Base-by-base conservation (phyloP, 805 yeast genomes). In the Sugiyamaella mastotermitis region DNA sequence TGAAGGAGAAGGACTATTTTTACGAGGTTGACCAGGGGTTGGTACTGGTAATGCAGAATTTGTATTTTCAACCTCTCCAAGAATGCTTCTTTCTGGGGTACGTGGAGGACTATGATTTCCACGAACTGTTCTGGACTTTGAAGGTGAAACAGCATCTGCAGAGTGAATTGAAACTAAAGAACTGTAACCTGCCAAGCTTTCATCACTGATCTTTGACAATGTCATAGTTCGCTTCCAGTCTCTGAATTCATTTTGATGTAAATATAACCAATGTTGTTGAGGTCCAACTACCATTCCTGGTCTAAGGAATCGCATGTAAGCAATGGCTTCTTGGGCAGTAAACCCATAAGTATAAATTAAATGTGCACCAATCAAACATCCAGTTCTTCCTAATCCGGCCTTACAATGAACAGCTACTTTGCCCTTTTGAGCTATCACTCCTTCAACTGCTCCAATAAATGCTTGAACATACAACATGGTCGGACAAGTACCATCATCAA, bases 231-330 rank as follows among this genome's bases (percentile, higher is more conserved):
- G 84, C 59, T 86, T 75, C 97, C 98, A 92, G 53, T 87, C 96
- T 53, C 97, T 73, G 61, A 92, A 92, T 50, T 88, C 96, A 60
- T 86, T 80, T 61, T 92, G 98, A 58, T 92, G 96, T 47, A 92
- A 71, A 56, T 92, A 92, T 42, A 92, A 70, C 98, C 98, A 92
- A 65, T 92, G 98, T 59, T 92, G 98, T 61, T 92, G 98, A 2
- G 98, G 98, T 0, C 98, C 98, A 21, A 92, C 98, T n/a, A 92
- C 97, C 98, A 92, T 92, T 29, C 98, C 98, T 0, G 98, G 98
- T 50, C 98, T 76, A 46, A 92, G 72, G 75, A 92, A 83, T 59
- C 98, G 74, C 90, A 92, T 83, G 57, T 87, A 92, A 1, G 90
- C 95, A 52, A 92, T 92, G 61, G 95, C 92, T 61, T 92, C 98